Evolutionary conservation across 1,284 basidiomycete species (phyloP).

Genomic region (Ganoderma multipileum): DNA sequence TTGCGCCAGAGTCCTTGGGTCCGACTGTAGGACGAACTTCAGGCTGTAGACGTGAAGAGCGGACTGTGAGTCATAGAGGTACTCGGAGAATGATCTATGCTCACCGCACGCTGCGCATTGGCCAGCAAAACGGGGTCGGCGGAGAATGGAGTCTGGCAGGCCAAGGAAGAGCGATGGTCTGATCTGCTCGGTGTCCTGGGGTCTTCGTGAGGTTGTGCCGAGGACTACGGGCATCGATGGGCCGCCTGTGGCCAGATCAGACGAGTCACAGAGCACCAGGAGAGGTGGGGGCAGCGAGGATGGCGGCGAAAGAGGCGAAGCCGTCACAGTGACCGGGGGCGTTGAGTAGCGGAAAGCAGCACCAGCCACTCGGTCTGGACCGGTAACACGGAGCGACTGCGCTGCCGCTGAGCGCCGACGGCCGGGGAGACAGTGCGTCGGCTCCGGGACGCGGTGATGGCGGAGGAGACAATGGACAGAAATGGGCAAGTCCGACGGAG

Average conservation of each 20-base stretch:
- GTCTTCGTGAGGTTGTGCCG: not conserved
- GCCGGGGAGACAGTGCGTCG: not conserved
- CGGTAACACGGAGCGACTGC: not conserved
- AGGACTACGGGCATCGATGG: not conserved
- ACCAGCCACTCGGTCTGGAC: not conserved
- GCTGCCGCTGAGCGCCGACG: not conserved
- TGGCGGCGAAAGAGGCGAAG: slow-evolving; percentile 1
- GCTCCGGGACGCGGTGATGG: slow-evolving; percentile 5
- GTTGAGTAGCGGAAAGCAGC: slow-evolving; percentile 19
- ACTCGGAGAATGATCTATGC: not conserved
- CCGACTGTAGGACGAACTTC: not conserved
- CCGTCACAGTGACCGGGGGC: not conserved
- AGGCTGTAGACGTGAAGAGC: slow-evolving; percentile 9
- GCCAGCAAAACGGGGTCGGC: slow-evolving; percentile 8
- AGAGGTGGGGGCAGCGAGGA: not conserved
- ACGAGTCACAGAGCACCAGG: not conserved
- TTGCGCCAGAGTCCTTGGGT: slow-evolving; percentile 18
- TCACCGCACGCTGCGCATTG: slow-evolving; percentile 12
- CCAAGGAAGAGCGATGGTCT: not conserved
- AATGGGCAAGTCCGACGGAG: slow-evolving; percentile 26
- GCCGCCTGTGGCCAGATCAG: too few relatives aligned
- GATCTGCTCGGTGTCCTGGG: not conserved
- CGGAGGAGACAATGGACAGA: slow-evolving; percentile 18
- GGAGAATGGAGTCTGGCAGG: slow-evolving; percentile 6
- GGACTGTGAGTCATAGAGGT: slow-evolving; percentile 13